Conservation (phyloP, 306 rosid species). For the Cucumis cinereus region DNA sequence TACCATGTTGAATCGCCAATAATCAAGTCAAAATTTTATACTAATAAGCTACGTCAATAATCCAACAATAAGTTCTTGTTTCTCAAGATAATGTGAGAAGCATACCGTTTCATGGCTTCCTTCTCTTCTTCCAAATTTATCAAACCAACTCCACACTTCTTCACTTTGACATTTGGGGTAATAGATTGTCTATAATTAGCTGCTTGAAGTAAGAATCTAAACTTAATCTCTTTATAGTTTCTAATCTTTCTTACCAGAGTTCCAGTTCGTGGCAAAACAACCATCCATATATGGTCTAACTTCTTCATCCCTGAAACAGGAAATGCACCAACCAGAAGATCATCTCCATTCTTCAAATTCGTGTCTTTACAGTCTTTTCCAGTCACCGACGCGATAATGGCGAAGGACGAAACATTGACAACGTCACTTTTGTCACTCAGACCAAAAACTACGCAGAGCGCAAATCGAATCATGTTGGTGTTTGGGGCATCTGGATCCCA, state of each 20-base stretch:
- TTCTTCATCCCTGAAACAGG: not conserved
- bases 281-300: not conserved
- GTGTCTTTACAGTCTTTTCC: not conserved
- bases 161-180: not conserved
- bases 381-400: not conserved
- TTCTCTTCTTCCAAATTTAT: not conserved
- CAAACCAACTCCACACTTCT: conserved; percentile 5
- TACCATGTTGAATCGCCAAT: too few relatives aligned
- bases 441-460: not conserved
- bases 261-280: not conserved
- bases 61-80: not conserved
- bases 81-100: not conserved
- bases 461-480: not conserved
- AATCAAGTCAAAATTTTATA: too few relatives aligned
- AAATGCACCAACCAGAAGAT: not conserved
- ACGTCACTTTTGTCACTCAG: not conserved
- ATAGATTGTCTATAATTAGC: not conserved
- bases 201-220: not conserved
- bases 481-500: not conserved
- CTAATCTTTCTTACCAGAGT: not conserved
- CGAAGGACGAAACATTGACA: not conserved
- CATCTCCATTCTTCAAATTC: not conserved
- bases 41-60: not conserved
- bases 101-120: not conserved
- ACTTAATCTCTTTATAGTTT: not conserved